Evolutionary conservation across 306 rosid genomes (phyloP).

Genomic region (Cotoneaster glaucophyllus): DNA sequence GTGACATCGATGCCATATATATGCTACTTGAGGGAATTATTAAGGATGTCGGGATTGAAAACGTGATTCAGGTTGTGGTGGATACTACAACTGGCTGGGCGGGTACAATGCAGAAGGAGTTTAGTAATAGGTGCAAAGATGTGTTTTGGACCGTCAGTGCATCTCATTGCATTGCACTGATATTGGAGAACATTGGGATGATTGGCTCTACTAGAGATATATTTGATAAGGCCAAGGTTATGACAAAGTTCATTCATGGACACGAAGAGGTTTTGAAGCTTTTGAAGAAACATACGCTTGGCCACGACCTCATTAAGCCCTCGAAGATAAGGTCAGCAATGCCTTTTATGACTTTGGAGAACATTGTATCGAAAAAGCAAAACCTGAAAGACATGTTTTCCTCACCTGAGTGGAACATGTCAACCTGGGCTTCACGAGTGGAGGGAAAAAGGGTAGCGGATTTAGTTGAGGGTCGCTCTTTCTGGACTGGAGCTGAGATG

Average conservation of each 20-base stretch:
- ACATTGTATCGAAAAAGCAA: slow-evolving; percentile 10
- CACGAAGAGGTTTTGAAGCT: slow-evolving; percentile 8
- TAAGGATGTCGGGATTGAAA: slow-evolving; percentile 8
- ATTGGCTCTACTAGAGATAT: not conserved
- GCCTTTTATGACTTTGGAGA: slow-evolving; percentile 18
- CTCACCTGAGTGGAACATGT: slow-evolving; percentile 13
- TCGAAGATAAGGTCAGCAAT: slow-evolving; percentile 14
- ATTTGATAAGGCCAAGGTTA: slow-evolving; percentile 16
- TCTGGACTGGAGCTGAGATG: slow-evolving; percentile 16
- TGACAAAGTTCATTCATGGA: slow-evolving; percentile 17
- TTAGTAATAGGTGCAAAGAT: slow-evolving; percentile 7
- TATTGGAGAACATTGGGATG: slow-evolving; percentile 18
- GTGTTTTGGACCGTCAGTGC: slow-evolving; percentile 23
- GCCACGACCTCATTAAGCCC: slow-evolving; percentile 13
- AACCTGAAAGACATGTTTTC: slow-evolving; percentile 13
- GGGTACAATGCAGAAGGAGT: slow-evolving; percentile 5
- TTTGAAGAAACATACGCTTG: slow-evolving; percentile 14
- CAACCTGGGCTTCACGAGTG: slow-evolving; percentile 8
- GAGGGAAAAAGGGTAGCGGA: slow-evolving; percentile 14
- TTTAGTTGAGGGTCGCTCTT: slow-evolving; percentile 12
- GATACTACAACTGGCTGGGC: slow-evolving; percentile 19
- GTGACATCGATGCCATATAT: not conserved
- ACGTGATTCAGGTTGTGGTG: slow-evolving; percentile 19
- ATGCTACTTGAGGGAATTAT: slow-evolving; percentile 10
- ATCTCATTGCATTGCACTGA: slow-evolving; percentile 22